These are phyloP conservation scores for Wickerhamomyces sp. DNA, from an alignment of 1,139 yeast species.

Conservation along the genomic window DNA sequence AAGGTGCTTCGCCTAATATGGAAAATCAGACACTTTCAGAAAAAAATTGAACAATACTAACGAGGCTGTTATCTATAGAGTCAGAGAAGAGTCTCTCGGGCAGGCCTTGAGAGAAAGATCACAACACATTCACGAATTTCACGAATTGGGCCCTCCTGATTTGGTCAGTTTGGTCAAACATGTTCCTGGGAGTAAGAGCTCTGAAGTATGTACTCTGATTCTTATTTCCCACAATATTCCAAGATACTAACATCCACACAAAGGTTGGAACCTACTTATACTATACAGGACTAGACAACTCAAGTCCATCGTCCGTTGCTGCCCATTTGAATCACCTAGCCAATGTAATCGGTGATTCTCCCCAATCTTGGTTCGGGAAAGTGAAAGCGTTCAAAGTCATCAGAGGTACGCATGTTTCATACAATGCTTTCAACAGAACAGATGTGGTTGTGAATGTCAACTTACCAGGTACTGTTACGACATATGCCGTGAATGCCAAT, in stretches of 20 bases:
- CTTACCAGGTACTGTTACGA: conserved; percentile 78
- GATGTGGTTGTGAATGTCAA: conserved; percentile 75
- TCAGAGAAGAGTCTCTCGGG: conserved; percentile 44
- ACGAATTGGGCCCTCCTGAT: conserved; percentile 86
- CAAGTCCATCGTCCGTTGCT: conserved; percentile 62
- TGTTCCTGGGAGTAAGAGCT: conserved; percentile 21
- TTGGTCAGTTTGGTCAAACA: conserved; percentile 62
- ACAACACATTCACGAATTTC: conserved; percentile 38
- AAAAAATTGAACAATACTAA: too few species aligned
- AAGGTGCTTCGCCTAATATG: too few species aligned
- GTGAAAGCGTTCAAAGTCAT: conserved; percentile 72
- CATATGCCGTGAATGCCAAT: conserved; percentile 53
- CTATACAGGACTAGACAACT: conserved; percentile 57
- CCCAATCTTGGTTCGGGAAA: conserved; percentile 74
- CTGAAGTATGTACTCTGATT: conserved; percentile 11
- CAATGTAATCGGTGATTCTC: conserved; percentile 50
- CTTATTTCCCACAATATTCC: conserved; percentile 10
- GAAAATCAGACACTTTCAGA: too few species aligned
- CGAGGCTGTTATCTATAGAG: conserved; percentile 24
- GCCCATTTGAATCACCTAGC: conserved; percentile 78
- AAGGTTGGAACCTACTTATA: conserved; percentile 35
- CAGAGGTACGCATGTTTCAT: conserved; percentile 62
- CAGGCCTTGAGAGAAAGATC: conserved; percentile 47
- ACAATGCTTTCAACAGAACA: conserved; percentile 69
- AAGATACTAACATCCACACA: conserved; percentile 3